These are phyloP conservation scores for Chaetoceros tenuissimus DNA, from an alignment of 108 stramenopile genomes.

Conservation along the genomic window DNA sequence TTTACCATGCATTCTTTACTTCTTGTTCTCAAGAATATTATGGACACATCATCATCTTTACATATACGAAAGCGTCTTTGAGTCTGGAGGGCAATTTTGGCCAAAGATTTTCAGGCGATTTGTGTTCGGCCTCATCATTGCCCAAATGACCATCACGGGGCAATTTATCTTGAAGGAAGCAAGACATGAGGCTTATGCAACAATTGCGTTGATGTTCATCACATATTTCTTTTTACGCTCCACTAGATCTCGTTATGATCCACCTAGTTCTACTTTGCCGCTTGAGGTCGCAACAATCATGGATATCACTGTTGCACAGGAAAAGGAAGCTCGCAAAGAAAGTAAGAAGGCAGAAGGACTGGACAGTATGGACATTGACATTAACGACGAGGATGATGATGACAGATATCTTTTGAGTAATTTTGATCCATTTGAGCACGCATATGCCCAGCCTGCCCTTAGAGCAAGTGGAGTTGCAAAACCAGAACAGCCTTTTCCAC, in stretches of 20 bases:
- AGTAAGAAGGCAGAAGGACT: conserved; percentile 4
- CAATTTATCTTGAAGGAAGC: conserved; percentile 87
- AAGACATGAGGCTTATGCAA: conserved; percentile 78
- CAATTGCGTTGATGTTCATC: conserved; percentile 81
- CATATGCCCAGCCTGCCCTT: conserved; percentile 76
- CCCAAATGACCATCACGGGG: conserved; percentile 86
- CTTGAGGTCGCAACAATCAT: conserved; percentile 86
- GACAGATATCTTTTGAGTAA: conserved; percentile 47
- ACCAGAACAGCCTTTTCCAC: conserved; percentile 85
- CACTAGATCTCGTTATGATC: conserved; percentile 79
- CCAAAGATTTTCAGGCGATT: conserved; percentile 88
- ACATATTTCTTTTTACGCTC: conserved; percentile 75
- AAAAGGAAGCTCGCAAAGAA: conserved; percentile 42
- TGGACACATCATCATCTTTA: conserved; percentile 91
- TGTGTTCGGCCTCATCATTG: conserved; percentile 82
- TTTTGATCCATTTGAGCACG: conserved; percentile 70
- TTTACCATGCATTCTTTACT: conserved; percentile 75
- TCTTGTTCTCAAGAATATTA: conserved; percentile 66
- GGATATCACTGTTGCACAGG: conserved; percentile 74
- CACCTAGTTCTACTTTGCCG: conserved; percentile 73
- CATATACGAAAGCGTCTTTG: conserved; percentile 87
- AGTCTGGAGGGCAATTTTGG: conserved; percentile 91
- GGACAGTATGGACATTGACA: not conserved
- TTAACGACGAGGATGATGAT: conserved; percentile 32
- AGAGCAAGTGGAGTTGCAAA: conserved; percentile 68